Evolutionary conservation across 2,329 filamentous ascomycete species (phyloP), one percentile per base, ranked within the genome.

Genomic region (Metarhizium sp.): DNA sequence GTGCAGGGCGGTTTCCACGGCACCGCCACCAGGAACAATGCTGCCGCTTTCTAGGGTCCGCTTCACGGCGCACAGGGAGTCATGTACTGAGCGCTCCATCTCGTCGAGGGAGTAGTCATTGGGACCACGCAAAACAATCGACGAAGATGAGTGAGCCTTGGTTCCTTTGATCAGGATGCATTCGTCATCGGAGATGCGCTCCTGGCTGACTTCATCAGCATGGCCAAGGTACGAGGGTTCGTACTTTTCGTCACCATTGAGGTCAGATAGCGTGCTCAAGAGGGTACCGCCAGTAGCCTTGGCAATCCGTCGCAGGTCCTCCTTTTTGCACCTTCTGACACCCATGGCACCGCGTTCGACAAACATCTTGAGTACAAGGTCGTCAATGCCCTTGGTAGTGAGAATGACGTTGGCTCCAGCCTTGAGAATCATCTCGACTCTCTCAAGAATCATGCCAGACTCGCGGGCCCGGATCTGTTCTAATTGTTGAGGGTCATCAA

Each of bases 61-160:
- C 85, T 99, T 99, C 61, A 99, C 92, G 50, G 94, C 94, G 62
- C 90, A 96, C 50, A 99, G 80, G 14, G 92, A 95, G 74, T 99
- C 94, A 76, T 99, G 94, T 18, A 99, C 85, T 1, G 94, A 97
- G 61, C 94, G 88, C 80, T 99, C 94, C 92, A 97, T 99, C 80
- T 99, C 94, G 67, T 99, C 94, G 34, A 99, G 84, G 58, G 90
- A 90, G 76, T 88, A 97, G 73, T 99, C 94, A 74, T 99, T 97
- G 63, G 94, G 81, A 49, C 94, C 94, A 57, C 94, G 89, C 54
- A 99, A 87, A 63, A 99, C 95, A 72, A 96, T 91, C 18, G 94
- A 99, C 34, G 94, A 92, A 6, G 92, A 95, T 3, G 88, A 94
- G 74, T 94, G 90, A 32, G 88, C 82, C 78, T 96, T 97, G 66